Conservation (phyloP, 75 land plant genomes). For the Sequoia sempervirens region DNA sequence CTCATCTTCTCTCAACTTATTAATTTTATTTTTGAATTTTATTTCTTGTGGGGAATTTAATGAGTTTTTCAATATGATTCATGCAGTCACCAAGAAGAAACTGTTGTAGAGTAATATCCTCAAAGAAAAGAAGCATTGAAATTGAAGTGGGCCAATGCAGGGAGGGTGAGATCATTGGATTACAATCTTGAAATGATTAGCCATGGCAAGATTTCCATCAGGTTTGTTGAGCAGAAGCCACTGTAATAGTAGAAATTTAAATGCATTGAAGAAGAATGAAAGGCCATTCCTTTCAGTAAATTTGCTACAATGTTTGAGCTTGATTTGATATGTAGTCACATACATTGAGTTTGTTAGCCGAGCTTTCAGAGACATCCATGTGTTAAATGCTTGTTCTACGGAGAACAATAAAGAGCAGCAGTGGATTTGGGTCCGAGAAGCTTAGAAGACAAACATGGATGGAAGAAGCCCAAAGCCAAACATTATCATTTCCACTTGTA, state of each 20-base stretch:
- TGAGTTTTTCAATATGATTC: background rate
- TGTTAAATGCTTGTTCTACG: background rate
- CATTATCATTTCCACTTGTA: background rate
- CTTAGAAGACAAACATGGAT: background rate
- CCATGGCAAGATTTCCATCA: background rate
- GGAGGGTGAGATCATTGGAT: slow-evolving; percentile 45
- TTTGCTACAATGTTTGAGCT: background rate
- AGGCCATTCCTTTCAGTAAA: background rate
- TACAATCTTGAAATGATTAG: background rate
- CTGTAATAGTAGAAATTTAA: background rate
- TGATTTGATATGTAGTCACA: background rate
- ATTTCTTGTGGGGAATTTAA: background rate
- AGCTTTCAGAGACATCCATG: background rate
- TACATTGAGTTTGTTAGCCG: background rate
- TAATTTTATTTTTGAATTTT: background rate
- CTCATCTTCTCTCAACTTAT: background rate
- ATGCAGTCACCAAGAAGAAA: slow-evolving; percentile 59
- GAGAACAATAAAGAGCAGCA: background rate
- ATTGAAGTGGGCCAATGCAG: slow-evolving; percentile 42
- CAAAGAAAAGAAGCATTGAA: slow-evolving; percentile 18
- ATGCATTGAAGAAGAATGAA: background rate
- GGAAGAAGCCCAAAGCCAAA: background rate
- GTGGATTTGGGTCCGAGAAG: background rate
- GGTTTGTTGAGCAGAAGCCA: background rate
- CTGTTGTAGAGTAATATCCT: slow-evolving; percentile 41